Conservation (phyloP, 345 rosid species). For the Eucalyptus lansdowneana region DNA sequence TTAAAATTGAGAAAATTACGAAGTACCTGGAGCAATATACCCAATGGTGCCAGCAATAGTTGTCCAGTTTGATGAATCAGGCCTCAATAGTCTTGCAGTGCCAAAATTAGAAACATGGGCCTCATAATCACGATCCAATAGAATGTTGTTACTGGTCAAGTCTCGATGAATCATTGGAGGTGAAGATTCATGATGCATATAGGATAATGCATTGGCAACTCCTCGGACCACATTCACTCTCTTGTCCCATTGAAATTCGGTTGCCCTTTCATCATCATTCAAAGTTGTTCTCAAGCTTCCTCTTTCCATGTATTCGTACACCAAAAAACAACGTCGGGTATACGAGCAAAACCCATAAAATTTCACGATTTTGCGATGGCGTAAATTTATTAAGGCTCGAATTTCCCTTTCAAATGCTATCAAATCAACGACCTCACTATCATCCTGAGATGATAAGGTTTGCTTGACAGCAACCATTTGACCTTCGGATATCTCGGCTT, state of each 20-base stretch:
- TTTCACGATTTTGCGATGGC: not conserved
- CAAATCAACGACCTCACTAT: not conserved
- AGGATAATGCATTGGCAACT: not conserved
- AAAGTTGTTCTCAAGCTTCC: not conserved
- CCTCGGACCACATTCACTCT: not conserved
- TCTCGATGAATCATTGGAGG: not conserved
- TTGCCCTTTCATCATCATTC: not conserved
- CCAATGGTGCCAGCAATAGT: not conserved
- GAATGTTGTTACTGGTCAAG: not conserved
- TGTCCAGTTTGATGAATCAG: not conserved
- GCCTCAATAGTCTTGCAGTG: not conserved
- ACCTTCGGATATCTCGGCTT: not conserved
- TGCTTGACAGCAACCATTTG: not conserved
- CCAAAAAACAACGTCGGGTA: not conserved
- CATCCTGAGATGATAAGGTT: not conserved
- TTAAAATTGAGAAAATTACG: not conserved
- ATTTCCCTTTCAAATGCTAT: not conserved
- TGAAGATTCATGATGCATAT: not conserved
- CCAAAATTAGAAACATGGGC: not conserved
- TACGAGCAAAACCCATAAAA: not conserved
- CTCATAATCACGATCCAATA: not conserved
- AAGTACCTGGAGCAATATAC: not conserved
- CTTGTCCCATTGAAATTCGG: not conserved
- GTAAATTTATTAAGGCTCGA: not conserved
- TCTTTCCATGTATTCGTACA: not conserved